Conservation (phyloP, 2,329 filamentous ascomycete genomes). For the Ceratocystis papillata region DNA sequence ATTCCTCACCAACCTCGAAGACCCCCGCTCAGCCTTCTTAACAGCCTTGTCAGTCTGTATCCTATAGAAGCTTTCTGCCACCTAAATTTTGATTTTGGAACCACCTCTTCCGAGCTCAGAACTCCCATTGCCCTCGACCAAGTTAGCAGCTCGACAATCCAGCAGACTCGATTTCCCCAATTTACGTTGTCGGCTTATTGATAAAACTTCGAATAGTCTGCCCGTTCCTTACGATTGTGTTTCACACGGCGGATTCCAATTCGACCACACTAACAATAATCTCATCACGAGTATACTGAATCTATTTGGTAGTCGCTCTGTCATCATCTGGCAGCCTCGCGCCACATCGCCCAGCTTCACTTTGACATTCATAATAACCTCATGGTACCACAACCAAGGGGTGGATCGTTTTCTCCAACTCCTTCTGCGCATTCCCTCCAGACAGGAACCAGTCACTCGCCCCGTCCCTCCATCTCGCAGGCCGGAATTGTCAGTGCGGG, state of each 20-base stretch:
- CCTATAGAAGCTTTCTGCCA: background rate
- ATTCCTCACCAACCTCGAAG: background rate
- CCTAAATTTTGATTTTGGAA: background rate
- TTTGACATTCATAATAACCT: conserved; percentile 33
- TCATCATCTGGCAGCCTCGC: background rate
- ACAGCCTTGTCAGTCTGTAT: conserved; percentile 14
- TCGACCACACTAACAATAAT: background rate
- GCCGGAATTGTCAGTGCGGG: conserved; percentile 47
- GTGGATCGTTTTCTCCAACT: conserved; percentile 55
- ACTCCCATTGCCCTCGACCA: background rate
- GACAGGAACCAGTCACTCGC: conserved; percentile 46
- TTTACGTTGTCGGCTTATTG: background rate
- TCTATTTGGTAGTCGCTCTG: conserved; percentile 6
- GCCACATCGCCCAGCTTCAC: conserved; percentile 28
- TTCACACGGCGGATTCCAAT: background rate
- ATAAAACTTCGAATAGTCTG: background rate
- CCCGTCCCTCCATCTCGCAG: conserved; percentile 42
- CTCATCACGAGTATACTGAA: background rate
- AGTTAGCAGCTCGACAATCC: background rate
- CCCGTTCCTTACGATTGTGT: background rate
- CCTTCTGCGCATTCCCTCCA: conserved; percentile 45
- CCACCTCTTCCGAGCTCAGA: background rate
- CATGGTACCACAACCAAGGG: conserved; percentile 51
- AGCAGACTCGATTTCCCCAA: background rate
- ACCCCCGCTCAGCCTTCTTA: conserved; percentile 18